Evolutionary conservation across 257 asterid genomes (phyloP).

Genomic region (Solanum sitiens): DNA sequence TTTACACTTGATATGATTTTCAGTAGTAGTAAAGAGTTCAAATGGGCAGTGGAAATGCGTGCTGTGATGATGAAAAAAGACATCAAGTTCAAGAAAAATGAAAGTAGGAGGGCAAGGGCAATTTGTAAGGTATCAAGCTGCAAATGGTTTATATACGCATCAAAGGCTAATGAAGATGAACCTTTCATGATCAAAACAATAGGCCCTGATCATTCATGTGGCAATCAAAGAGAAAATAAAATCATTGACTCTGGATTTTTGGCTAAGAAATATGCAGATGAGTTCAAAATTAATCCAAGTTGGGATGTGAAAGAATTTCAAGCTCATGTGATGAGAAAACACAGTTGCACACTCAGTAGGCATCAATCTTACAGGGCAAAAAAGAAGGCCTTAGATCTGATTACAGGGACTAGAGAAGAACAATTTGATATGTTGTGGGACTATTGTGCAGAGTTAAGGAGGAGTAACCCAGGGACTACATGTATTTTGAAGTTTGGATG

Average conservation of each 20-base stretch:
- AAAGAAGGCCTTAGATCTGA: not conserved
- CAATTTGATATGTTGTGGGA: not conserved
- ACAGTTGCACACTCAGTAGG: not conserved
- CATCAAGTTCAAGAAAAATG: not conserved
- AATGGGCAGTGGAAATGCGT: not conserved
- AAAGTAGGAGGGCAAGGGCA: not conserved
- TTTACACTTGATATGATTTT: not conserved
- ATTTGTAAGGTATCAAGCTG: not conserved
- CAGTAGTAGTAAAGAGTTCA: not conserved
- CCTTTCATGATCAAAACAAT: not conserved
- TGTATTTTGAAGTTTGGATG: not conserved
- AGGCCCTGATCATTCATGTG: not conserved
- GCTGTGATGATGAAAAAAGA: not conserved
- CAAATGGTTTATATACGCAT: not conserved
- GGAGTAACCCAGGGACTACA: not conserved
- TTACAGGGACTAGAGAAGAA: not conserved
- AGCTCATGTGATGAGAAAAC: not conserved
- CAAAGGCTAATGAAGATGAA: not conserved
- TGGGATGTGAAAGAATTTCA: not conserved
- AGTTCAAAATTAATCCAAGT: not conserved
- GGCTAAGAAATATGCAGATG: not conserved
- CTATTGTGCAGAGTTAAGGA: not conserved
- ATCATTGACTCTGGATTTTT: not conserved
- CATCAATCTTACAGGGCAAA: no score
- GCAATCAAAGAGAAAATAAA: not conserved